Conservation (phyloP, 139 green algal species). For the Ostreobium quekettii region DNA sequence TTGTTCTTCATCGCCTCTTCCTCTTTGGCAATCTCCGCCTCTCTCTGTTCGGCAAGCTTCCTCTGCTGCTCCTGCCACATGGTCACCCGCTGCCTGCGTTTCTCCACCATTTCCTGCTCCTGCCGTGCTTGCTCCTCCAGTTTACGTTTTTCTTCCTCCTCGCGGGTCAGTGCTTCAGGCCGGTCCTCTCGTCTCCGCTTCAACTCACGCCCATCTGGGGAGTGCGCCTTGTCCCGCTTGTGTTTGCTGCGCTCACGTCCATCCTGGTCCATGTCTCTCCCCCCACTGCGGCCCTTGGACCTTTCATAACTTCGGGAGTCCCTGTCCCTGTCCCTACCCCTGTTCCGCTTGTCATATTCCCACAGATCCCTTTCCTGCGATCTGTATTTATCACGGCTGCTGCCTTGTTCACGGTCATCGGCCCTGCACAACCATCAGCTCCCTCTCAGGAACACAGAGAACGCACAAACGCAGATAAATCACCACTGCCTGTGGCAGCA, state of each 20-base stretch:
- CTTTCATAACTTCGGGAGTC: background rate
- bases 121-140: slow-evolving; percentile 17
- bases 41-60: slow-evolving; percentile 16
- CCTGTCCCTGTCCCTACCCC: too few species aligned
- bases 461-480: too few species aligned
- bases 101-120: slow-evolving; percentile 18
- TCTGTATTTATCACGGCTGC: too few species aligned
- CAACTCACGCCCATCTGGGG: background rate
- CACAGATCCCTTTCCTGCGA: too few species aligned
- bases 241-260: too few species aligned
- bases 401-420: too few species aligned
- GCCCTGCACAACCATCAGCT: too few species aligned
- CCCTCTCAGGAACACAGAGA: too few species aligned
- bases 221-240: too few species aligned
- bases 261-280: too few species aligned
- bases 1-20: slow-evolving; percentile 6
- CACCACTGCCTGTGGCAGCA: too few species aligned
- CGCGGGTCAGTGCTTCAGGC: background rate
- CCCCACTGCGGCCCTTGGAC: background rate
- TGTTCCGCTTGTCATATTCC: too few species aligned
- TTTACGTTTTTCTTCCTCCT: slow-evolving; percentile 18
- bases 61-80: slow-evolving; percentile 30
- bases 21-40: slow-evolving; percentile 3
- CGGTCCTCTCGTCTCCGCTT: background rate
- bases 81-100: slow-evolving; percentile 5